Conservation (phyloP, 805 yeast species). For the Candida nemodendra region DNA sequence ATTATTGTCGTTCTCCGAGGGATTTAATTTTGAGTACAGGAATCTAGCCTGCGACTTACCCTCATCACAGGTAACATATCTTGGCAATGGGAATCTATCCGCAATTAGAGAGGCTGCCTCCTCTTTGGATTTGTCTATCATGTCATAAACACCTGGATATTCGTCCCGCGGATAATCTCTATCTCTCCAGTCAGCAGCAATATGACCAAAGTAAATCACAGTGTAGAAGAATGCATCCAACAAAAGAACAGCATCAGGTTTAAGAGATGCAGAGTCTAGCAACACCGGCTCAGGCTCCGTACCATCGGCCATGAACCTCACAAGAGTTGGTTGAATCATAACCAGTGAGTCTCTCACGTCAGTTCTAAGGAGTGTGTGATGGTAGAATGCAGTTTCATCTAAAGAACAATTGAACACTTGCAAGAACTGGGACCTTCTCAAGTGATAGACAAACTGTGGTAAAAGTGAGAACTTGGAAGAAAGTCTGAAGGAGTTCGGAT, state of each 20-base stretch:
- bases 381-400: slow-evolving; percentile 96
- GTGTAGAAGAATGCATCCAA: slow-evolving; percentile 97
- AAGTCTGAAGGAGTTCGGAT: slow-evolving; percentile 75
- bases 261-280: slow-evolving; percentile 88
- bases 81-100: slow-evolving; percentile 95
- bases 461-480: slow-evolving; percentile 81
- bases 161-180: slow-evolving; percentile 93
- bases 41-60: slow-evolving; percentile 99
- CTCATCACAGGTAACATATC: slow-evolving; percentile 95
- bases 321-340: slow-evolving; percentile 97
- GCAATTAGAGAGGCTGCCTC: slow-evolving; percentile 91
- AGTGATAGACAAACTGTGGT: slow-evolving; percentile 94
- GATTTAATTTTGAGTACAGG: slow-evolving; percentile 90
- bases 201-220: slow-evolving; percentile 91
- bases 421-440: slow-evolving; percentile 93
- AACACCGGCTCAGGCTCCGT: slow-evolving; percentile 87
- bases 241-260: slow-evolving; percentile 81
- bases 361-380: slow-evolving; percentile 88
- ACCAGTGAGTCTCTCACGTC: slow-evolving; percentile 90
- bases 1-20: slow-evolving; percentile 66
- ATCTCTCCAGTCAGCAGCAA: slow-evolving; percentile 94
- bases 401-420: slow-evolving; percentile 98
- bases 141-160: slow-evolving; percentile 80
- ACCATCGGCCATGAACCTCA: slow-evolving; percentile 77
- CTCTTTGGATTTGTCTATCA: slow-evolving; percentile 83